Conservation (phyloP, 2,329 filamentous ascomycete genomes). For the Xylariaceae sp. region DNA sequence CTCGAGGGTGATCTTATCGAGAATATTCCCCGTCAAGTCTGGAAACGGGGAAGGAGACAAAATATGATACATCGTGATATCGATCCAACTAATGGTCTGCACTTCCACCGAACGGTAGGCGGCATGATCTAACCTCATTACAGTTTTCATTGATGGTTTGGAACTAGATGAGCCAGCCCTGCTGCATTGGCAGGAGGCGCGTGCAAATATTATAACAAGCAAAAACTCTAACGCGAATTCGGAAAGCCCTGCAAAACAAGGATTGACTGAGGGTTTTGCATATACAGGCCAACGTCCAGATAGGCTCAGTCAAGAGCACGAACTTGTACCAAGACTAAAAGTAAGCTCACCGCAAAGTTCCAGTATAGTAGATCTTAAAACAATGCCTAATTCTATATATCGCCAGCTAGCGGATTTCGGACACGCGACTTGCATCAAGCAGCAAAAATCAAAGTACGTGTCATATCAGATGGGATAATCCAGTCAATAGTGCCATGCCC, state of each 20-base stretch:
- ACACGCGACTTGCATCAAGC: slow-evolving; percentile 19
- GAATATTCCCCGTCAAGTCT: slow-evolving; percentile 9
- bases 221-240: no score
- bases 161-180: slow-evolving; percentile 11
- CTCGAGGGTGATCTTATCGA: slow-evolving; percentile 29
- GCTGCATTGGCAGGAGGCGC: slow-evolving; percentile 1
- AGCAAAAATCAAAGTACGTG: slow-evolving; percentile 35
- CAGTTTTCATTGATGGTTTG: slow-evolving; percentile 32
- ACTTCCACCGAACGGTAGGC: not conserved
- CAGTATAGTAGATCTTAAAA: no score
- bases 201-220: not conserved
- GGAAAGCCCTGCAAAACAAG: no score
- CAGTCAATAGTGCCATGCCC: not conserved
- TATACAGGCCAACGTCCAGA: slow-evolving; percentile 2
- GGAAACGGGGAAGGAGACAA: slow-evolving; percentile 30
- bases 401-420: slow-evolving; percentile 38
- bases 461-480: not conserved
- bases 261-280: not conserved
- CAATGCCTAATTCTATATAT: not conserved
- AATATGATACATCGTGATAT: slow-evolving; percentile 37
- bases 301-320: slow-evolving; percentile 19
- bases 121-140: not conserved
- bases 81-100: slow-evolving; percentile 36
- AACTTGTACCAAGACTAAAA: slow-evolving; percentile 27
- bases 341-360: slow-evolving; percentile 16